A percentile compares a stretch with the other conserved stretches of the same genome.
These are phyloP conservation scores for Saccharomycopsis olivae DNA, from an alignment of 805 yeast species.

Conservation along the genomic window DNA sequence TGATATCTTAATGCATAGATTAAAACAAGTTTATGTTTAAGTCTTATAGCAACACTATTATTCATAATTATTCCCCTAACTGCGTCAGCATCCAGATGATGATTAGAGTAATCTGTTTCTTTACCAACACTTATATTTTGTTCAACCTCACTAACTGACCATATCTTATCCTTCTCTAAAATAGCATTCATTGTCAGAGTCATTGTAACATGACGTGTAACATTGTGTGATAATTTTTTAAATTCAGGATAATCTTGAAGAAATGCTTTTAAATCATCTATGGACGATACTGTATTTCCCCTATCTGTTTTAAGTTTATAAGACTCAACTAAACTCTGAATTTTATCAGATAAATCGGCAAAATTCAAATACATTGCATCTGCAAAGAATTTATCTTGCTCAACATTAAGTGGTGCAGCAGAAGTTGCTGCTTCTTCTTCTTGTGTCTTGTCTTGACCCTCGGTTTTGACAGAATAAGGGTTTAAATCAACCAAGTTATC, in stretches of 20 bases:
- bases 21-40: slow-evolving; percentile 63
- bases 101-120: slow-evolving; percentile 26
- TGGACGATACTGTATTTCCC: slow-evolving; percentile 42
- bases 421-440: slow-evolving; percentile 34
- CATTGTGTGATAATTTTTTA: slow-evolving; percentile 75
- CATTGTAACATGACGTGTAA: slow-evolving; percentile 84
- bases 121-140: slow-evolving; percentile 70
- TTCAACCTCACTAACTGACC: slow-evolving; percentile 85
- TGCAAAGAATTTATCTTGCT: slow-evolving; percentile 65
- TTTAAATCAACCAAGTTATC: slow-evolving; percentile 72
- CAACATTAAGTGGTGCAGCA: slow-evolving; percentile 55
- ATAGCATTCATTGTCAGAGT: slow-evolving; percentile 77
- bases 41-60: slow-evolving; percentile 29
- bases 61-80: slow-evolving; percentile 44
- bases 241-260: slow-evolving; percentile 92
- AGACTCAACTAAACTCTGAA: slow-evolving; percentile 72
- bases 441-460: slow-evolving; percentile 1
- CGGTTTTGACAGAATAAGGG: slow-evolving; percentile 34
- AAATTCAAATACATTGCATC: slow-evolving; percentile 83
- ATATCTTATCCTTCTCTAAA: slow-evolving; percentile 52
- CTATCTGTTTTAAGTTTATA: slow-evolving; percentile 76
- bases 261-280: slow-evolving; percentile 83
- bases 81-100: slow-evolving; percentile 43
- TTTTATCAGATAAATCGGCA: slow-evolving; percentile 86
- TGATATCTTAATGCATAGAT: slow-evolving; percentile 70